Base-by-base conservation (phyloP, 306 rosid genomes). In the Biancaea sappan region DNA sequence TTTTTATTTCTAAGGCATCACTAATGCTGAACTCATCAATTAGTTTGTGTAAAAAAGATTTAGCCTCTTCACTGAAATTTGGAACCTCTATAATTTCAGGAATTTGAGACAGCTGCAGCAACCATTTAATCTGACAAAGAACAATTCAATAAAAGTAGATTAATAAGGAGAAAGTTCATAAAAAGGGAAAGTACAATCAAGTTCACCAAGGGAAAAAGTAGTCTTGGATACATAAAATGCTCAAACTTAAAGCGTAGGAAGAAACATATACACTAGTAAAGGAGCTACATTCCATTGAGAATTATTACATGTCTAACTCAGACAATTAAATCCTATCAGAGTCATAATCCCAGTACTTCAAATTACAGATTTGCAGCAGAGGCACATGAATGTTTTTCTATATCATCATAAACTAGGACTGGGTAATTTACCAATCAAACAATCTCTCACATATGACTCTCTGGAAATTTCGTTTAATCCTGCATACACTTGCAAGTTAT, bases 31-130 rank as follows among this genome's bases (percentile, higher is more conserved):
- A 90, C 15, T 62, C 83, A 38, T 84, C 86, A 72, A 92, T 79
- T 34, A 92, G 8, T 18, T 87, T 82, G 81, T 82, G 89, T 74
- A 92, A 81, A 46, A 61, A 90, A 31, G 83, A 66, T 35, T 57
- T 47, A 47, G 94, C 90, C 67, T 77, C 84, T n/a, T 85, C 81
- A 65, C 94, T 90, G 74, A 92, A 88, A 60, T 80, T 71, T 15
- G 98, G 98, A 72, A 92, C 92, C 84, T 92, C 96, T 16, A 21
- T 5, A 22, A 92, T 66, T 75, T 87, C 82, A 37, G 94, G 88
- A 37, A 88, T 92, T 77, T 83, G 61, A 19, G 98, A 84, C 26
- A 92, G 88, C 83, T 85, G 83, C 77, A 87, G 76, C 79, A 92
- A 76, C 96, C 94, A 90, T 81, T 90, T 88, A 25, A 92, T 84